Evolutionary conservation across 371 early-diverging fungal species (phyloP), one percentile per base, ranked within the genome.

Genomic region (Mortierella sp.): DNA sequence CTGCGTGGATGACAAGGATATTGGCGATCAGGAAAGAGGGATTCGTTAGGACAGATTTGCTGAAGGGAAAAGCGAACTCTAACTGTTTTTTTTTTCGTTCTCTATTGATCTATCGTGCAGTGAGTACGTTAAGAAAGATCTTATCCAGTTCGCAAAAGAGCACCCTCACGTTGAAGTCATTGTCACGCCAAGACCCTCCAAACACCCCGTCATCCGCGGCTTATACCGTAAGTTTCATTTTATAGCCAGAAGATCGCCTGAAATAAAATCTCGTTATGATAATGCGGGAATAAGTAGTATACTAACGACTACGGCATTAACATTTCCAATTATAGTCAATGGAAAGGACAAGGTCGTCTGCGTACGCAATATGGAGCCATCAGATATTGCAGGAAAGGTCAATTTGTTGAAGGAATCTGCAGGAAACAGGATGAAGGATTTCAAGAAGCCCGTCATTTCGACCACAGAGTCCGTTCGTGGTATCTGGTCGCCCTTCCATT

Each of bases 401-500:
- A 55, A 82, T 51, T 81, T 88, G 23, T 76, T 93, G 60, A 87
- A 88, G 56, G 90, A 92, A 53, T 87, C 90, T 41, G 83, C 92
- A 48, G 93, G 93, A 34, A 81, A 84, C 51, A 88, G 83, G 66
- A 81, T 87, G 66, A 84, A 85, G 55, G 76, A 85, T 49, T 84
- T 89, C 72, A 91, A 92, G 82, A 87, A 84, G 64, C 90, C 90
- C 39, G 93, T 93, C 30, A 84, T 92, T 54, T 93, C 93, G 17
- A 89, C 91, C 21, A 92, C 90, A 41, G 87, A 86, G 48, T 91
- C 91, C 60, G 92, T 94, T n/a, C 89, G 94, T 60, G 94, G 94
- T 53, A 92, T 93, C 56, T 94, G 93, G 92, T 92, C 93, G 59
- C 94, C 94, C 37, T 94, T 94, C 88, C 90, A 93, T 60, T 78